Base-by-base conservation (phyloP, 306 rosid species). In the Ormosia semicastrata region DNA sequence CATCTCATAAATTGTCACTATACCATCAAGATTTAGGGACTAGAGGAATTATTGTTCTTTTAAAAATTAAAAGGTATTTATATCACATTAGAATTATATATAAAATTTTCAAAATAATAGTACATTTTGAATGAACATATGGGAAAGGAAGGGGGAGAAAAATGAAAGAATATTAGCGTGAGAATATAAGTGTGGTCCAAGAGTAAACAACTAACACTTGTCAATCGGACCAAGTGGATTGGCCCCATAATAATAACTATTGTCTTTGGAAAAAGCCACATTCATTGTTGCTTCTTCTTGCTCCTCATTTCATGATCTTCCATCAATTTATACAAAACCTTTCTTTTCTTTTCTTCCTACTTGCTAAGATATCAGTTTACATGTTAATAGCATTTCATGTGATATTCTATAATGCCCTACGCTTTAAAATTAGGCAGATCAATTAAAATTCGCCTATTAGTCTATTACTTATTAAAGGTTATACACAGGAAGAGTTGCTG, bases 211-310 rank as follows among this genome's bases (percentile, higher is more conserved):
- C 76, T 71, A 72, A 70, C 9, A 64, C 71, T 83, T 63, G 71
- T 71, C 53, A 83, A 83, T 76, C 0, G 57, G 60, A 76, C 65
- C 60, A 24, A 59, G 83, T 76, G 87, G 83, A 78, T 50, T 66
- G 89, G 84, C 43, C 89, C 87, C 81, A 41, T 80, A 57, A 41
- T 83, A 83, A 24, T 24, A 24, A 24, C 24, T 76, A 83, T 80
- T 76, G 83, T 52, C 75, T 65, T 72, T 76, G 40, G 46, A 83
- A 83, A 83, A 81, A 52, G 49, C 78, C 77, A 76, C 65, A 44
- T 66, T 59, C 54, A 60, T 81, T 85, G 37, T 29, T 52, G 40
- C 39, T 66, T 39, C 78, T 79, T 34, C 76, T 41, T 67, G 62
- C 39, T 65, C 76, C 72, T 66, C 30, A 49, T 24, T 73, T 73